Evolutionary conservation across 768 basidiomycete species (phyloP).

Genomic region (Trametes maxima): DNA sequence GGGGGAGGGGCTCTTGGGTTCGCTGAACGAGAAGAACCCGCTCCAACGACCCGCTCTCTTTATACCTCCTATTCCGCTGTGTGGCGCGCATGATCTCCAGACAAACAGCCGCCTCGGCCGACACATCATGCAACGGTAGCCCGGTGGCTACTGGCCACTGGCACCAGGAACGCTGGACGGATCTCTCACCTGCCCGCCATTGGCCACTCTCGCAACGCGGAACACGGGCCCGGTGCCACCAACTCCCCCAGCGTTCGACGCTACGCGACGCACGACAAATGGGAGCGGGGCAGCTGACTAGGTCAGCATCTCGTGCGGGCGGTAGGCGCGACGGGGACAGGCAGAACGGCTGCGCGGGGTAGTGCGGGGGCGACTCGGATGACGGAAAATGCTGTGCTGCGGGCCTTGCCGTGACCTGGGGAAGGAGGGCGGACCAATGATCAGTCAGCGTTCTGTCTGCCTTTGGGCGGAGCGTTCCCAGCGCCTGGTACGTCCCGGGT

Average conservation of each 20-base stretch:
- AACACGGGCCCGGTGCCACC: constrained; percentile 11
- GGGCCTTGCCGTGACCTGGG: constrained; percentile 7
- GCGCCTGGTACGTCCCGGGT: constrained; percentile 5
- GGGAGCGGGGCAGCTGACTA: constrained; percentile 13
- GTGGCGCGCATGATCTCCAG: not conserved
- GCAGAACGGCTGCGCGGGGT: constrained; percentile 10
- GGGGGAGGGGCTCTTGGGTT: not conserved
- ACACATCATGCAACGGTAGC: not conserved
- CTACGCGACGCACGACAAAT: not conserved
- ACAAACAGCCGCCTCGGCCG: constrained; percentile 7
- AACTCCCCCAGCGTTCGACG: not conserved
- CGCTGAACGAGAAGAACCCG: not conserved
- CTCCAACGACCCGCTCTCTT: not conserved
- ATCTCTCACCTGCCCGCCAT: not conserved
- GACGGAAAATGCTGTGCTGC: constrained; percentile 11
- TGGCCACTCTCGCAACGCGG: constrained; percentile 9
- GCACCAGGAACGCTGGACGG: constrained; percentile 13
- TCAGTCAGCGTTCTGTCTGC: not conserved
- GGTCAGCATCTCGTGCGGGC: not conserved
- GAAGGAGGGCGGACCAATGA: not conserved
- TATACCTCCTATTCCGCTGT: constrained; percentile 4
- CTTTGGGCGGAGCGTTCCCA: constrained; percentile 7
- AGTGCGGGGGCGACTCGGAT: constrained; percentile 8
- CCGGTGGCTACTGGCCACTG: not conserved
- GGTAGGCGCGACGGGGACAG: not conserved